Evolutionary conservation across 176 grass and related monocot genomes (phyloP), one percentile per base, ranked within the genome.

Genomic region (Musa itinerans): DNA sequence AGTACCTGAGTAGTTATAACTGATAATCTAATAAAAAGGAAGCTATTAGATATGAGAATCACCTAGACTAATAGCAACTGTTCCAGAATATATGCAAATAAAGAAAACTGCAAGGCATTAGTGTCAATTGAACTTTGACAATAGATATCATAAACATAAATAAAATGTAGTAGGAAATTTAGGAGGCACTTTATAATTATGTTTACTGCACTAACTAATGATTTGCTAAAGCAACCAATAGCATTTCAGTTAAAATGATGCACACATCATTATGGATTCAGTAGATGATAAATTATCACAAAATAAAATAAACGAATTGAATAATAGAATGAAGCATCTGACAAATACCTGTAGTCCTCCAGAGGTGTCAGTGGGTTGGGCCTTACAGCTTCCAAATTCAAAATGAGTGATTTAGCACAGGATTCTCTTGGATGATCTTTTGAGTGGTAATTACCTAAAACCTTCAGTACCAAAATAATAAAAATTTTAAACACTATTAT

Each of bases 391-490:
- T 99, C 95, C 76, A 99, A 69, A 80, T 89, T 84, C 58, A 99
- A 85, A 29, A 74, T 89, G 76, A 99, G 91, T 87, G 89, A 84
- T 82, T 81, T 87, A 10, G 90, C 93, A 69, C 70, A 89, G 50
- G 95, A 99, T 82, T 99, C 86, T 87, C 90, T 99, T 78, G 84
- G 90, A 68, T 94, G 89, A 80, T 86, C 84, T 74, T 92, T 99
- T 55, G 95, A 94, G 63, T 80, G 79, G 67, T 99, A 99, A 81
- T 81, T 75, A 66, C 95, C 95, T 75, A 99, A 87, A 84, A 99
- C 86, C 95, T 98, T 78, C 76, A 25, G 69, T 79, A 3, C 4
- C 66, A 64, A 20, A 83, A 74, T 19, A 84, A 1, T 61, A 76
- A 77, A 85, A 6, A 74, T 66, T 76, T 68, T 77, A 64, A 29